Conservation (phyloP, 345 rosid genomes). For the Arabis alpina region DNA sequence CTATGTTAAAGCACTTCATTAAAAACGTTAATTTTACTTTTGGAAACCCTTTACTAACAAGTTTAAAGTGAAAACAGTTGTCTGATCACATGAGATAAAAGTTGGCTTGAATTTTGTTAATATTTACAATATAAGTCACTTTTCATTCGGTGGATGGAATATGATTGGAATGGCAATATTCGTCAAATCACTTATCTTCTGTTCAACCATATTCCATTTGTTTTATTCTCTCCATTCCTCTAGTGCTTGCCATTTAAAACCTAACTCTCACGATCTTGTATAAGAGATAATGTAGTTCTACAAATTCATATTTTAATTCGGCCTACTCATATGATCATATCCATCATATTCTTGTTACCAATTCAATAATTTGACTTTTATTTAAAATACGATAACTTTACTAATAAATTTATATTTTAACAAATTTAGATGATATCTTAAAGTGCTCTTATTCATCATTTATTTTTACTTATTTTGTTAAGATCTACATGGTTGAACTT, state of each 20-base stretch:
- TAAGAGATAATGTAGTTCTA: not conserved
- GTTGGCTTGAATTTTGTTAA: not conserved
- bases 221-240: not conserved
- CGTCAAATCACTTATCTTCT: slow-evolving; percentile 8
- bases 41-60: not conserved
- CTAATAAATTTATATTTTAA: too few relatives aligned
- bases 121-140: not conserved
- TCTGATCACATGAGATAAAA: not conserved
- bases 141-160: slow-evolving; percentile 19
- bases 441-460: too few relatives aligned
- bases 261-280: not conserved
- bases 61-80: not conserved
- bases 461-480: too few relatives aligned
- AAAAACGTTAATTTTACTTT: not conserved
- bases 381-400: too few relatives aligned
- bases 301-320: not conserved
- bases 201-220: slow-evolving; percentile 29
- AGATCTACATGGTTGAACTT: too few relatives aligned
- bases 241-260: slow-evolving; percentile 17
- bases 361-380: too few relatives aligned
- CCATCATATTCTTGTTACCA: too few relatives aligned
- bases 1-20: not conserved
- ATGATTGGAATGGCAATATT: slow-evolving; percentile 10
- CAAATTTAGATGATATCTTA: too few relatives aligned
- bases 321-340: not conserved